These are phyloP conservation scores for Ophiostoma sp. DNA, from an alignment of 2,329 filamentous ascomycete species.

Conservation along the genomic window DNA sequence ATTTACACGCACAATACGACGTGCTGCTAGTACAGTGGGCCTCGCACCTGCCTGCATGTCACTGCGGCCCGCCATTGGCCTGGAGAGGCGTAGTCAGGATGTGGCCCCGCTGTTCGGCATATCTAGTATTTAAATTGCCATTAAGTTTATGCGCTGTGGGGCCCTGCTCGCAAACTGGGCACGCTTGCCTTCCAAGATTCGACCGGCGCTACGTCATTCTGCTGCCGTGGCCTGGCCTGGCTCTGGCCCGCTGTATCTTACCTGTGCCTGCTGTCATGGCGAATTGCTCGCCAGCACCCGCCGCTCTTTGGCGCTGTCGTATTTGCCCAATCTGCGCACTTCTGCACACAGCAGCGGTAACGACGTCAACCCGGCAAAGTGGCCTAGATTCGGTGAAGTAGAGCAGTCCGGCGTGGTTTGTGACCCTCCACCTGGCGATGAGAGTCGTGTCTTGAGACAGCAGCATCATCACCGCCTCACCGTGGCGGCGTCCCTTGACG, in stretches of 20 bases:
- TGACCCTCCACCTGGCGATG: too few species aligned
- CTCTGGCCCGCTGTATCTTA: too few species aligned
- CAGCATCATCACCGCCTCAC: too few species aligned
- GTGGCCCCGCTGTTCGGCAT: not conserved
- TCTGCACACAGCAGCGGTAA: too few species aligned
- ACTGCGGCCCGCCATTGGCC: constrained; percentile 1
- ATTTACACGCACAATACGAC: not conserved
- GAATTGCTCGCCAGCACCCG: not conserved
- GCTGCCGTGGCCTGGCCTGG: not conserved
- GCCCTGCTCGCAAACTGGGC: constrained; percentile 2
- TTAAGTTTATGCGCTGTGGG: not conserved
- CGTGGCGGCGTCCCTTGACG: not conserved
- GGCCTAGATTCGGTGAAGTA: too few species aligned
- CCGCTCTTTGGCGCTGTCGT: too few species aligned
- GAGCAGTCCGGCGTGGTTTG: too few species aligned
- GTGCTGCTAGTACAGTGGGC: not conserved
- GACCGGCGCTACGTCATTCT: constrained; percentile 4
- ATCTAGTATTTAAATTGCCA: not conserved
- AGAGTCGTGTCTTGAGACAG: too few species aligned
- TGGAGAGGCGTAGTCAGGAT: not conserved
- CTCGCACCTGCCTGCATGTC: not conserved
- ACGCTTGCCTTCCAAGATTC: constrained; percentile 7
- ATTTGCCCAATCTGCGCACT: too few species aligned
- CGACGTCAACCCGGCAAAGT: too few species aligned
- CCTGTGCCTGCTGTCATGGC: not conserved